A percentile compares a stretch with the other conserved stretches of the same genome.
Conservation (phyloP, 257 asterid genomes). For the Nicotiana otophora region DNA sequence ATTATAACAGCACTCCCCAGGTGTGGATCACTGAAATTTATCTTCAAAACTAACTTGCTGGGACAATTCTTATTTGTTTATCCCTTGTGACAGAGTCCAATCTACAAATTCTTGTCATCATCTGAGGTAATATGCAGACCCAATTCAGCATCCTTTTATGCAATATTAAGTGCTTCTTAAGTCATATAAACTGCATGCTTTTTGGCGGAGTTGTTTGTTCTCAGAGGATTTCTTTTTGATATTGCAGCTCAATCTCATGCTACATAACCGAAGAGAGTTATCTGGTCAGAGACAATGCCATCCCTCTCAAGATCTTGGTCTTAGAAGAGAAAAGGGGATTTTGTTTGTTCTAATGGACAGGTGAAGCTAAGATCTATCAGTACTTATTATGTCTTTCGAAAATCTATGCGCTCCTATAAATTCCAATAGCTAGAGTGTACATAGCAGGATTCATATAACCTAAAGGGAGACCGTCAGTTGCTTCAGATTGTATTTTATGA, state of each 20-base stretch:
- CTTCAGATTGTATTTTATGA: background rate
- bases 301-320: conserved; percentile 27
- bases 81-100: conserved; percentile 27
- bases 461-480: background rate
- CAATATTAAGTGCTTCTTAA: background rate
- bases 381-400: background rate
- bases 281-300: conserved; percentile 38
- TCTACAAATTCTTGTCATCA: conserved; percentile 27
- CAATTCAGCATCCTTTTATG: background rate
- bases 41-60: background rate
- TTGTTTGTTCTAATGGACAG: conserved; percentile 34
- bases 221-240: background rate
- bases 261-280: conserved; percentile 35
- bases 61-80: background rate
- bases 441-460: background rate
- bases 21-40: conserved; percentile 9
- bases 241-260: conserved; percentile 30
- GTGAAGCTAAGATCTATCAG: conserved; percentile 10
- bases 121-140: conserved; percentile 22
- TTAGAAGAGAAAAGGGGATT: conserved; percentile 25
- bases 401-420: background rate
- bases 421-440: background rate
- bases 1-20: conserved; percentile 36
- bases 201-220: background rate
- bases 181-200: background rate